A percentile compares a stretch with the other conserved stretches of the same genome.
These are phyloP conservation scores for Dryas drummondii DNA, from an alignment of 306 rosid genomes.

Conservation along the genomic window DNA sequence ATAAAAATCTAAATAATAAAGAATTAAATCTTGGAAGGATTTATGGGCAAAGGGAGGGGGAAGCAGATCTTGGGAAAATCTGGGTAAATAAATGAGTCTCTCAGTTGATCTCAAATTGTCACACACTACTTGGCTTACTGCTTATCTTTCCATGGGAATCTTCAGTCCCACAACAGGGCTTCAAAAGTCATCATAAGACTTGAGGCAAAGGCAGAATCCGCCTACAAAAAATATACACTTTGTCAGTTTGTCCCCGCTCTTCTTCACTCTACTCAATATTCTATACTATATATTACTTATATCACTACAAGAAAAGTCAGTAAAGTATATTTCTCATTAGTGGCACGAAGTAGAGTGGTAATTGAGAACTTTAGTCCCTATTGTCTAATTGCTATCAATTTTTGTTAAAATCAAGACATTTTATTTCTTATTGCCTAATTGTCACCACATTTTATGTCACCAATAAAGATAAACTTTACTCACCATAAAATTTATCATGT, in stretches of 20 bases:
- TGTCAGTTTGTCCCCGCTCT: conserved; percentile 13
- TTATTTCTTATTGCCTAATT: no score
- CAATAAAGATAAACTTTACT: no score
- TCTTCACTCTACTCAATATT: neutral
- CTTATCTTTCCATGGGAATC: neutral
- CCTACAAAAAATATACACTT: neutral
- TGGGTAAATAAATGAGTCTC: neutral
- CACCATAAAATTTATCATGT: no score
- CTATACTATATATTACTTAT: neutral
- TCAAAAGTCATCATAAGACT: conserved; percentile 5
- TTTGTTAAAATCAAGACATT: no score
- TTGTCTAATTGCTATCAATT: no score
- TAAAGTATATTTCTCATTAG: no score
- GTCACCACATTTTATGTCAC: no score
- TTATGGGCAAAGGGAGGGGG: neutral
- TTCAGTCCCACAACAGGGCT: neutral
- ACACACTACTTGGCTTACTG: neutral
- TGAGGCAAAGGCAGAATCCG: neutral
- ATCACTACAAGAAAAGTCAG: no score
- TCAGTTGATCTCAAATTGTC: neutral
- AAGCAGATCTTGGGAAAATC: neutral
- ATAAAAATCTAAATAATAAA: neutral
- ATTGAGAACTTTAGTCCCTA: no score
- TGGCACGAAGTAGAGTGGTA: no score
- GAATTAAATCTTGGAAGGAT: neutral